Evolutionary conservation across 2,329 filamentous ascomycete species (phyloP), one percentile per base, ranked within the genome.

Genomic region (Pezicula carpinea): DNA sequence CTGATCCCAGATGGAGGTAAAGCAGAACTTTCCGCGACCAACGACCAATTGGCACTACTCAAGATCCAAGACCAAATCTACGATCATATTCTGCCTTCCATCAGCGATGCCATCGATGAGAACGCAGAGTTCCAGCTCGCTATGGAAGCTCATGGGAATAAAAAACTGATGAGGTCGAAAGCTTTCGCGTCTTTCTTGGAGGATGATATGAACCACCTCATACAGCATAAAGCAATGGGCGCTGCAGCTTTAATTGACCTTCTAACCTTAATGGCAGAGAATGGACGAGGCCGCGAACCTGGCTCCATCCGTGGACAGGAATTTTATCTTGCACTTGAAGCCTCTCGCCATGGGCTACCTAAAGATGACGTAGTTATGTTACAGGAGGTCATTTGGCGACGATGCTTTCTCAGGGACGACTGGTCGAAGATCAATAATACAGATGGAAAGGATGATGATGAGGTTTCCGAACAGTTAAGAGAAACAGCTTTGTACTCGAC

Each of bases 381-480:
- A 31, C 68, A 79, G 43, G 73, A 71, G 50, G 66, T 82, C n/a
- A 87, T 97, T 52, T 99, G 93, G 93, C 85, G 93, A 61, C 82
- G 93, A 45, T 85, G 89, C 51, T 87, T 87, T 59, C 77, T 92
- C 55, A 81, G 83, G 42, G 91, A 96, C 64, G 81, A 96, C 62
- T 99, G 93, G 93, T 72, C 77, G 21, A 74, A 72, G 49, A 78
- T 95, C 61, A 92, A 93, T 61, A 82, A 88, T 55, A 92, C 87
- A 1, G 80, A 84, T 40, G 74, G 85, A 49, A 85, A 87, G 62
- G 80, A 82, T 47, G 90, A 95, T 59, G 69, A 72, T 3, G 77
- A 87, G 52, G 78, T 89, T 22, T 72, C 82, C 44, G 73, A 77
- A 22, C 71, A 79, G 15, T 67, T 95, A 21, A 71, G 72, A 26